Percentiles rank a stretch among this genome's conserved stretches.
Conservation (phyloP, 345 rosid genomes). For the Leavenworthia alabamica region DNA sequence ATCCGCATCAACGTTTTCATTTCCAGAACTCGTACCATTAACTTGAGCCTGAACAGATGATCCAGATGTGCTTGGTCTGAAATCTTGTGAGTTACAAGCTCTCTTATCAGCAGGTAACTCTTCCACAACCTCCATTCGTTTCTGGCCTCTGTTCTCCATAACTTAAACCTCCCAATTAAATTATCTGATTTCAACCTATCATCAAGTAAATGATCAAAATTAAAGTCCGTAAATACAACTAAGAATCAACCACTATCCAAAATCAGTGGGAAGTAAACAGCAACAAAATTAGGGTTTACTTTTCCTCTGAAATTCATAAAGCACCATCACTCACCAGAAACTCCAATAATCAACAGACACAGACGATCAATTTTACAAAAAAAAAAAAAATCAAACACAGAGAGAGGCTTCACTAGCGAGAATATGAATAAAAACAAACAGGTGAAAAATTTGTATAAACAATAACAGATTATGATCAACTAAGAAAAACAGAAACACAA, state of each 20-base stretch:
- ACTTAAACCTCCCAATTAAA: constrained; percentile 8
- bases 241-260: constrained; percentile 10
- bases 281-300: neutral
- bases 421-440: neutral
- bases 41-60: constrained; percentile 52
- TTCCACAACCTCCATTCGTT: constrained; percentile 62
- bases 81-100: constrained; percentile 79
- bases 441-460: neutral
- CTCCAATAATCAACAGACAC: neutral
- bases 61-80: constrained; percentile 63
- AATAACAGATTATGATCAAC: neutral
- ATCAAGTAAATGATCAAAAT: constrained; percentile 5
- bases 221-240: neutral
- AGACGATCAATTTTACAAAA: neutral
- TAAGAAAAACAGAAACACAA: neutral
- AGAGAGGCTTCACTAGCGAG: constrained; percentile 13
- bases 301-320: neutral
- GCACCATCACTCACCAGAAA: neutral
- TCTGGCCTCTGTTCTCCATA: constrained; percentile 91
- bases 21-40: constrained; percentile 42
- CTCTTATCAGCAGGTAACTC: constrained; percentile 93
- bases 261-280: constrained; percentile 13
- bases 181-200: constrained; percentile 11
- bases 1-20: constrained; percentile 48
- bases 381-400: neutral